Conservation (phyloP, 2,329 filamentous ascomycete genomes). For the Ascosphaera apis region DNA sequence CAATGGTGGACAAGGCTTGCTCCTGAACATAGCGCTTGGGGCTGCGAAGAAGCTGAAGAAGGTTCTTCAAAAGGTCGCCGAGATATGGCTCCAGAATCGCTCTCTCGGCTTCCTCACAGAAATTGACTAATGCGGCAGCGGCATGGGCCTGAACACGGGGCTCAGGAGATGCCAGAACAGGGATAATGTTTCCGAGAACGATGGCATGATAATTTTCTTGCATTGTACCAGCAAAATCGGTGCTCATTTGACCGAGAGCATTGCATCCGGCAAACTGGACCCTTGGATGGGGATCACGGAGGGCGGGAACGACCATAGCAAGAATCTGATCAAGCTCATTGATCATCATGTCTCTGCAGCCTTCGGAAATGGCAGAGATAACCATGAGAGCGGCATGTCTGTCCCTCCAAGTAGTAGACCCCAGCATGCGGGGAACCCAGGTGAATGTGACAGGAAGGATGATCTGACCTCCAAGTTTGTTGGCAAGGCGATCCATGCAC, state of each 20-base stretch:
- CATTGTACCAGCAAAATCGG: constrained; percentile 95
- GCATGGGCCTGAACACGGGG: constrained; percentile 91
- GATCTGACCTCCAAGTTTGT: constrained; percentile 87
- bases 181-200: constrained; percentile 76
- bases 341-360: constrained; percentile 87
- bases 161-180: constrained; percentile 72
- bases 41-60: constrained; percentile 73
- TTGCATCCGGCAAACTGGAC: constrained; percentile 97
- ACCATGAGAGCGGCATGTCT: constrained; percentile 95
- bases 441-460: constrained; percentile 83
- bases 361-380: constrained; percentile 94
- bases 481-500: constrained; percentile 91
- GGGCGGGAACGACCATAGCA: constrained; percentile 76
- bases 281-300: constrained; percentile 74
- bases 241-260: constrained; percentile 98
- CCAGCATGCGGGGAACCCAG: constrained; percentile 97
- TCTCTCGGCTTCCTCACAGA: constrained; percentile 96
- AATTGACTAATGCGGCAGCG: constrained; percentile 93
- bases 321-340: constrained; percentile 84
- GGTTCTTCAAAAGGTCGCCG: constrained; percentile 59
- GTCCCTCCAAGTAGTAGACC: constrained; percentile 80
- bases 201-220: constrained; percentile 81
- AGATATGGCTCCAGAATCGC: constrained; percentile 78
- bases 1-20: constrained; percentile 90
- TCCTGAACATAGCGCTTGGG: constrained; percentile 94